Evolutionary conservation across 768 basidiomycete species (phyloP), one percentile per base, ranked within the genome.

Genomic region (Dacryopinax primogenitus): DNA sequence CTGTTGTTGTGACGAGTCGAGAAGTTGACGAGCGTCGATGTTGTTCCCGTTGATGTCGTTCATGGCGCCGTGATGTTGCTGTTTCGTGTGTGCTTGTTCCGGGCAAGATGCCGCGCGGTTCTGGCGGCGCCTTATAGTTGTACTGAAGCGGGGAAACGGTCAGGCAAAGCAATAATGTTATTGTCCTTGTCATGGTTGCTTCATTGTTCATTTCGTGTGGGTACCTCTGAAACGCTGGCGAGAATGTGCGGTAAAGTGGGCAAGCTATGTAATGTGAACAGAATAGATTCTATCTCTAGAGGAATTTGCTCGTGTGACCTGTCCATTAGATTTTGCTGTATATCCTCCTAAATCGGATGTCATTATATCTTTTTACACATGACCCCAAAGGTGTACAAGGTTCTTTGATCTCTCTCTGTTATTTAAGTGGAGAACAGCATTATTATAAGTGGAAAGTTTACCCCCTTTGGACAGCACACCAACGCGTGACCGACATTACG

Each of bases 81-180:
- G 51, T 58, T 58, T 58, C 51, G 51, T 58, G 51, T 58, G 51
- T 58, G 30, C 26, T 58, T 58, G 26, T 58, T 58, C 30, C 23
- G 51, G 23, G 30, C 26, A 58, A 58, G 51, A 32, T 32, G 51
- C 51, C 23, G 26, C 37, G 37, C 41, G 51, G 21, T 58, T 30
- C 51, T 13, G 51, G 13, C 30, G 13, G n/a, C n/a, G 51, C 3
- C 51, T 58, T 58, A 28, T 58, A 58, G 51, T 58, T 58, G 51
- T 58, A 58, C 32, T 13, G 37, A 39, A 13, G 51, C 51, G 51
- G 51, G 51, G 26, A 30, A 58, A 28, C 51, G 21, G 51, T 30
- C 23, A 28, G 51, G 51, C 26, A 39, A 15, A 58, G 11, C 51
- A 58, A 58, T 58, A 58, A 58, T 58, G 51, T 9, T 58, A 58